A percentile compares a stretch with the other conserved stretches of the same genome.
Conservation (phyloP, 2,329 filamentous ascomycete genomes). For the Calonectria pseudoreteaudii region DNA sequence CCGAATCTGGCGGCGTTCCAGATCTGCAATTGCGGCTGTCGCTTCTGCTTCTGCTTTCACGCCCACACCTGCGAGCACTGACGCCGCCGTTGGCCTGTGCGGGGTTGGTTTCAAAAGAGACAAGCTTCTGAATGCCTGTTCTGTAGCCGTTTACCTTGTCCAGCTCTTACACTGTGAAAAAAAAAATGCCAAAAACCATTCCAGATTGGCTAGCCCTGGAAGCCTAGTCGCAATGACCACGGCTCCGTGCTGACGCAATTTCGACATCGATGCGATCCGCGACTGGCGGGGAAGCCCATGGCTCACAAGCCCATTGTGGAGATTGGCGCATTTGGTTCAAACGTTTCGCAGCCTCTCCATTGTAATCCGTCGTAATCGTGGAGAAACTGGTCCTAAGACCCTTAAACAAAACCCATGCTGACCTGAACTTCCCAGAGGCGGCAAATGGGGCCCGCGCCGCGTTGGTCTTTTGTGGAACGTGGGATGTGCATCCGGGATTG, state of each 20-base stretch:
- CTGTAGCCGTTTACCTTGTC: not conserved
- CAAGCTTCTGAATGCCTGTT: conserved; percentile 4
- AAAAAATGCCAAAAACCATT: conserved; percentile 3
- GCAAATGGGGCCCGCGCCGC: not conserved
- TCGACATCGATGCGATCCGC: conserved; percentile 19
- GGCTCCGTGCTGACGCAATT: conserved; percentile 32
- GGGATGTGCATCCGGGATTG: conserved; percentile 9
- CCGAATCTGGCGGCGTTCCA: conserved; percentile 1
- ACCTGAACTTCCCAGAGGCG: not conserved
- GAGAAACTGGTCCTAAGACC: conserved; percentile 11
- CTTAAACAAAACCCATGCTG: not conserved
- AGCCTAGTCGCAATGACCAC: conserved; percentile 15
- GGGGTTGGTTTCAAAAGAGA: not conserved
- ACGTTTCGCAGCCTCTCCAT: conserved; percentile 19
- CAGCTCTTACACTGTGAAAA: not conserved
- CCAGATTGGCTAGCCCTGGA: conserved; percentile 12
- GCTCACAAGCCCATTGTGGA: conserved; percentile 14
- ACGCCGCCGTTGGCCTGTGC: not conserved
- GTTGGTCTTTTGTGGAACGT: not conserved
- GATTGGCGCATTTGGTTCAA: conserved; percentile 18
- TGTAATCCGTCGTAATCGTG: conserved; percentile 7
- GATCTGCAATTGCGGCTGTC: conserved; percentile 3
- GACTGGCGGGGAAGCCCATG: conserved; percentile 12
- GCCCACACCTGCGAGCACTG: not conserved
- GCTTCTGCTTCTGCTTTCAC: not conserved